Base-by-base conservation (phyloP, 768 basidiomycete species). In the Royoungia palumana region DNA sequence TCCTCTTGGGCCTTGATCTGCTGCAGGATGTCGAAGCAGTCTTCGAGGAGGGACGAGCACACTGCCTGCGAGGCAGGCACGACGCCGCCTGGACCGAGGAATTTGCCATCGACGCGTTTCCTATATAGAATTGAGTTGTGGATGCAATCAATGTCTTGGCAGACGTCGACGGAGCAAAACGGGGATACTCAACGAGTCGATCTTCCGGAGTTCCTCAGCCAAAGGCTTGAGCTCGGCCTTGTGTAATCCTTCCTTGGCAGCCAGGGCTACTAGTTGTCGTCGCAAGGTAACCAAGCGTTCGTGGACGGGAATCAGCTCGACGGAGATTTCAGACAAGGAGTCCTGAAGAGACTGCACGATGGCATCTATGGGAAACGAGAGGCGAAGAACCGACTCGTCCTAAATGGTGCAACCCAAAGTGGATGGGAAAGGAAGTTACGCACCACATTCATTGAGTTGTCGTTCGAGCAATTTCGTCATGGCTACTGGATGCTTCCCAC, bases 1-100 rank as follows among this genome's bases (percentile, higher is more conserved):
- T 95, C 91, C 56, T 96, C 91, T 53, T 89, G 78, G 5, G 94
- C 94, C 57, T 89, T 87, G 73, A 99, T 94, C 68, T 98, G 94
- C 66, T 98, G 93, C 19, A 82, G 73, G 49, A 98, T 87, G 47
- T 98, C 94, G 66, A 98, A 99, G 66, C 92, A 94, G 61, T 95
- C 93, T 70, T 99, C 96, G 6, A 99, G 77, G 40, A 98, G 74
- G 0, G 94, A 94, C 0, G 89, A 87, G 53, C 94, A 88, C 13
- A 96, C 72, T 1, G 93, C 92, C 70, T 97, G 94, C 4, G 94
- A 94, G 36, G 84, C 77, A 25, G 96, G 95, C 0, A 98, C 87
- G 46, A 81, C 83, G 40, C 91, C 94, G 4, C 89, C 89, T 20
- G 91, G 88, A 0, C 91, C 93, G 17, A 95, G 75, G 69, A 97